These are phyloP conservation scores for Dendrobium catenatum DNA, from an alignment of 106 monocot genomes.

Conservation along the genomic window DNA sequence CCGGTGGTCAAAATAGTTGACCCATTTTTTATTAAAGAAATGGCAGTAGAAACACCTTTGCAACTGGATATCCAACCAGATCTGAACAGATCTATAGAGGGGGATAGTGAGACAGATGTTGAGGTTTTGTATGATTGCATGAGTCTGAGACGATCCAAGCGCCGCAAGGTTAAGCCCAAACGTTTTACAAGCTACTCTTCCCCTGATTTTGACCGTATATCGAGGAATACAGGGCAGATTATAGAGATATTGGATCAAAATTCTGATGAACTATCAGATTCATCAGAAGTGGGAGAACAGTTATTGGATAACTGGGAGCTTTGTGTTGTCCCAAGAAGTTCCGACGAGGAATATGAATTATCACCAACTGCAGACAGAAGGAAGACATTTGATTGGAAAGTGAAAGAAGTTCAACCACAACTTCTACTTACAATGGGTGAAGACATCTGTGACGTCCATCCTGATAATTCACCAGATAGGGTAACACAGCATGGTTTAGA, in stretches of 20 bases:
- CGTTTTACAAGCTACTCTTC: conserved; percentile 38
- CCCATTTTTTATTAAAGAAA: conserved; percentile 3
- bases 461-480: background rate
- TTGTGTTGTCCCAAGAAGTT: background rate
- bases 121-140: conserved; percentile 38
- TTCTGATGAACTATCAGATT: background rate
- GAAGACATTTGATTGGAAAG: background rate
- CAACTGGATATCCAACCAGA: conserved; percentile 3
- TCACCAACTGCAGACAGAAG: background rate
- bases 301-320: conserved; percentile 1
- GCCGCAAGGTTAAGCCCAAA: conserved; percentile 34
- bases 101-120: conserved; percentile 26
- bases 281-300: conserved; percentile 12
- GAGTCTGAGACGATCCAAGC: conserved; percentile 54
- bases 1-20: conserved; percentile 25
- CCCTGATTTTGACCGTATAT: conserved; percentile 24
- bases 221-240: conserved; percentile 4
- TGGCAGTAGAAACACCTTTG: background rate
- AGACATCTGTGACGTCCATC: background rate
- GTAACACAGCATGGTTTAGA: conserved; percentile 7
- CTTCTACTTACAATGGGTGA: conserved; percentile 10
- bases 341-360: conserved; percentile 2
- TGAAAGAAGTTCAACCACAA: background rate
- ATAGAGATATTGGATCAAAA: conserved; percentile 4
- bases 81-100: background rate